These are phyloP conservation scores for Pythium graminicola DNA, from an alignment of 352 stramenopile species.

Conservation along the genomic window DNA sequence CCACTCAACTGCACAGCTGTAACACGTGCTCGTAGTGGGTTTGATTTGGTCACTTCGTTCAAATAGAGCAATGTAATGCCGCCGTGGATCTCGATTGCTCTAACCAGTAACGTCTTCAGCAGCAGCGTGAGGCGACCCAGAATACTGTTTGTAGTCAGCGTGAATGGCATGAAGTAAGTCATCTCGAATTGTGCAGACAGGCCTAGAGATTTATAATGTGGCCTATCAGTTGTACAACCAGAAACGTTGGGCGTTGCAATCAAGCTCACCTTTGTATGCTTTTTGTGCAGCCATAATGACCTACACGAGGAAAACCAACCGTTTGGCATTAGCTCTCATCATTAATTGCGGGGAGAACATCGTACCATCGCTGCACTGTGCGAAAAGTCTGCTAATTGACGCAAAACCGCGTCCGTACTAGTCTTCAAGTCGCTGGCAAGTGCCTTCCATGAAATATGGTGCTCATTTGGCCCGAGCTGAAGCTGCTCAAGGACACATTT, in stretches of 20 bases:
- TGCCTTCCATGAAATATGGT: conserved; percentile 75
- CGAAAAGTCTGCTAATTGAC: conserved; percentile 33
- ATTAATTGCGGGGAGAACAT: not conserved
- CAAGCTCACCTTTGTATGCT: conserved; percentile 53
- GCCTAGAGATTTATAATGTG: too few species aligned
- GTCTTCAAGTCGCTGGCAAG: conserved; percentile 57
- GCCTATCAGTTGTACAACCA: too few species aligned
- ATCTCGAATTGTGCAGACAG: conserved; percentile 69
- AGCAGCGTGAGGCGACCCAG: conserved; percentile 55
- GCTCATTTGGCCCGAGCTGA: conserved; percentile 35
- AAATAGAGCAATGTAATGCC: conserved; percentile 67
- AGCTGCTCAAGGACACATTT: conserved; percentile 40
- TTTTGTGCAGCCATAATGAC: conserved; percentile 58
- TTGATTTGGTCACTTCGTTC: conserved; percentile 73
- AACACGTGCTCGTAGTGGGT: conserved; percentile 64
- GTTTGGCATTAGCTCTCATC: not conserved
- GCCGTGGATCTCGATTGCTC: conserved; percentile 56
- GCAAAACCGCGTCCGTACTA: conserved; percentile 40
- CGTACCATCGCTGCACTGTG: conserved; percentile 26
- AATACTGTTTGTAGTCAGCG: conserved; percentile 71
- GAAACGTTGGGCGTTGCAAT: too few species aligned
- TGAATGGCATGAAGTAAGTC: conserved; percentile 87
- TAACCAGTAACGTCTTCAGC: conserved; percentile 55
- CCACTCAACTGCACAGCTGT: conserved; percentile 64
- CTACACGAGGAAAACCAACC: conserved; percentile 1